Percentiles rank a stretch among this genome's conserved stretches.
phyloP scores from a whole-genome alignment of 2,329 filamentous ascomycete genomes.

The Talaromyces atroroseus region DNA sequence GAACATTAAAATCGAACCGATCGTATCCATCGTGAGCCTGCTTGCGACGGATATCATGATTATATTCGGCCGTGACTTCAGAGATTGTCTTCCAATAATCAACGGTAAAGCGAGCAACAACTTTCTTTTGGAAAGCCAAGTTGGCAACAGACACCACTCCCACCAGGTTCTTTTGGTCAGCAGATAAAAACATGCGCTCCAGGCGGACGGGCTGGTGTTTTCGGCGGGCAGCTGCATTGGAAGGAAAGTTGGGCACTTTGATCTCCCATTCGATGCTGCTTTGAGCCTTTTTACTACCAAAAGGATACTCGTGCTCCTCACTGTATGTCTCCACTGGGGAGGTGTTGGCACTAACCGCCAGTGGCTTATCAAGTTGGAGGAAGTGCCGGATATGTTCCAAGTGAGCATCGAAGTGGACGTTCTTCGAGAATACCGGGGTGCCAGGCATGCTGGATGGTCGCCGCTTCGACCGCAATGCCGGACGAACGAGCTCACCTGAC shows the following conservation, averaged over 20 bases:
- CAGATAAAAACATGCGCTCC: conserved; percentile 80
- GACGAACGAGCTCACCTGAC: conserved; percentile 91
- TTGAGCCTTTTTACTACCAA: conserved; percentile 49
- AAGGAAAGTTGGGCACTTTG: conserved; percentile 75
- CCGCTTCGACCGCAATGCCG: conserved; percentile 71
- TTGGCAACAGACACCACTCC: conserved; percentile 83
- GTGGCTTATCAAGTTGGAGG: conserved; percentile 82
- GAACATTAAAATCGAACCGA: conserved; percentile 90
- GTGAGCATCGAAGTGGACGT: conserved; percentile 96
- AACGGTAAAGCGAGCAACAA: conserved; percentile 89
- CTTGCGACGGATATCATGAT: conserved; percentile 66
- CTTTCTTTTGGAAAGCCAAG: conserved; percentile 78
- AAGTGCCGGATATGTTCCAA: conserved; percentile 96
- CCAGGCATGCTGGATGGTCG: conserved; percentile 95
- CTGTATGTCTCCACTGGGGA: conserved; percentile 87
- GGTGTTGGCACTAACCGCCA: conserved; percentile 92
- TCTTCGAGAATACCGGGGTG: conserved; percentile 91
- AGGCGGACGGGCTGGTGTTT: conserved; percentile 63
- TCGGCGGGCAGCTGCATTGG: conserved; percentile 52
- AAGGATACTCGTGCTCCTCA: conserved; percentile 84
- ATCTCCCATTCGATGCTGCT: conserved; percentile 77
- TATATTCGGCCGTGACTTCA: conserved; percentile 84
- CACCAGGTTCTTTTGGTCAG: conserved; percentile 78
- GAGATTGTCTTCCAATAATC: conserved; percentile 99
- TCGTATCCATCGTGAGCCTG: conserved; percentile 65